Evolutionary conservation across 2,329 filamentous ascomycete species (phyloP), one percentile per base, ranked within the genome.

Genomic region (Aspergillus jensenii): DNA sequence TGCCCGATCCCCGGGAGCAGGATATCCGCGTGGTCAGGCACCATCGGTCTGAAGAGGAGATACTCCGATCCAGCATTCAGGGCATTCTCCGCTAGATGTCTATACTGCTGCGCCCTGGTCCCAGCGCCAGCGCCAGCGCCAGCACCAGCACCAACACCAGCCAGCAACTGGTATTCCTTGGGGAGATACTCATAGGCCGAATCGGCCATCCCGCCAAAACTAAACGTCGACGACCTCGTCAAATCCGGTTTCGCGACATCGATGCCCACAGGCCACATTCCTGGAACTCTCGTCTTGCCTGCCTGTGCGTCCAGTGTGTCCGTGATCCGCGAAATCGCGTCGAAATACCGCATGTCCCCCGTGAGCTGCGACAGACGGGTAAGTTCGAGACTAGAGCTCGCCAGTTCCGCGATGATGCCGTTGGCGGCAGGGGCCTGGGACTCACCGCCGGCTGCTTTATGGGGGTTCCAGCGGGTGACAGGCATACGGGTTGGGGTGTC

Each of bases 401-500:
- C 91, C 27, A 93, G 73, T 73, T 93, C 90, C 63, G 81, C 83
- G 65, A 87, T 75, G 66, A 88, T 53, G 1, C 49, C 55, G 6
- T 58, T 33, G 14, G 44, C n/a, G 0, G 55, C 43, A 4, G 55
- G 31, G 12, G 35, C 12, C 15, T 58, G 55, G 1, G 17, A 6
- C 7, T 58, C 43, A 17, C 43, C 43, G n/a, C 39, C 44, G 88
- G 87, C 37, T 82, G 80, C 67, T 85, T 85, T 4, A 85, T 83
- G 63, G 86, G 82, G 4, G 83, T 84, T 9, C 76, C 91, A 93
- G 72, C 87, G 90, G 3, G 90, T 81, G 3, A 90, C 75, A 4
- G 92, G 92, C 90, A 96, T 93, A 64, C 90, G 86, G 72, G 96
- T 96, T 1, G 91, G 91, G 0, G 92, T 96, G 73, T 93, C 90